A percentile compares a stretch with the other conserved stretches of the same genome.
These are phyloP conservation scores for Cunninghamia lanceolata DNA, from an alignment of 75 land plant species.

Conservation along the genomic window DNA sequence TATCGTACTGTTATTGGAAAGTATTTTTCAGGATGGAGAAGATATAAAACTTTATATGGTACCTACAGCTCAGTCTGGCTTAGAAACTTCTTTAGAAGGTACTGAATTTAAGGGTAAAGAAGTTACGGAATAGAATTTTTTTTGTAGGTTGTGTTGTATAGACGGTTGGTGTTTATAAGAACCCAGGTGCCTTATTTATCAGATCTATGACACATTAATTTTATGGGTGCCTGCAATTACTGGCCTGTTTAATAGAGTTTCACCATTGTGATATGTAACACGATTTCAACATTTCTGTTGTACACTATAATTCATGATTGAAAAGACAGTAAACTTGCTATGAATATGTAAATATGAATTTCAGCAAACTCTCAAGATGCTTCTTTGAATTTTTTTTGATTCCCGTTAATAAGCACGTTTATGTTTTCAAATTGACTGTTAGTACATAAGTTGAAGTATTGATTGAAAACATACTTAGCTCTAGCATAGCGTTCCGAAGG, in stretches of 20 bases:
- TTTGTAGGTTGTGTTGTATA: neutral
- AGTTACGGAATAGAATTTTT: neutral
- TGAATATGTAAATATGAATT: neutral
- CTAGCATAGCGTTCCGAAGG: neutral
- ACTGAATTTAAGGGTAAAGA: slow-evolving; percentile 25
- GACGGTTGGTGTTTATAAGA: neutral
- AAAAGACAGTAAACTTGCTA: neutral
- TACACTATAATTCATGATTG: neutral
- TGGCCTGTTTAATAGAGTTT: neutral
- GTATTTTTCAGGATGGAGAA: slow-evolving; percentile 69
- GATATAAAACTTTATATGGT: slow-evolving; percentile 53
- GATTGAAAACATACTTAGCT: neutral
- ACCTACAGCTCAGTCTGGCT: slow-evolving; percentile 53
- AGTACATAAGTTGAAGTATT: neutral
- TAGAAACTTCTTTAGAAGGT: slow-evolving; percentile 56
- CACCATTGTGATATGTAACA: neutral
- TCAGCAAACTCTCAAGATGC: neutral
- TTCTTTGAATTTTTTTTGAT: neutral
- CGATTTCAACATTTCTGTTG: neutral
- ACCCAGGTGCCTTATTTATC: neutral
- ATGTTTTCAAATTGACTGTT: neutral
- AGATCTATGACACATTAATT: neutral
- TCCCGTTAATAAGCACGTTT: no score
- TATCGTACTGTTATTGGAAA: slow-evolving; percentile 72
- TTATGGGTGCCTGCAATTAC: neutral